These are phyloP conservation scores for Herpotrichia juniperi DNA, from an alignment of 2,329 filamentous ascomycete genomes.

Conservation along the genomic window DNA sequence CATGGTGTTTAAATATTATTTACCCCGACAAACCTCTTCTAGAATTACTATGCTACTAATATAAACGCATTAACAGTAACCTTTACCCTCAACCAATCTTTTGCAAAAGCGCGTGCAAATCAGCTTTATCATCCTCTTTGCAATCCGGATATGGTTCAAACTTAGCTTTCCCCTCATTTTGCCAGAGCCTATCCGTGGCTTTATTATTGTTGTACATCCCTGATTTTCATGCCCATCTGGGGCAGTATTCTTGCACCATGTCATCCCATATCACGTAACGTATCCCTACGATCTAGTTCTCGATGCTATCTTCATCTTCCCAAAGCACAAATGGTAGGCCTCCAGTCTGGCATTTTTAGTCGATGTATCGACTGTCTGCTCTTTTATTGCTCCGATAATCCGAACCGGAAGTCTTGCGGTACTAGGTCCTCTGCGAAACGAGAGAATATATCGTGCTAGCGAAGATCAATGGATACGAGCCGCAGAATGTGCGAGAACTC, in stretches of 20 bases:
- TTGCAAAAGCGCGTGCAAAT: too few relatives aligned
- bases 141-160: too few relatives aligned
- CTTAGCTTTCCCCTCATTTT: too few relatives aligned
- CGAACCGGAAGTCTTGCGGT: conserved; percentile 9
- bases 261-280: conserved; percentile 12
- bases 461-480: background rate
- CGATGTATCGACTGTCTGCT: background rate
- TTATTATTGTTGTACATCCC: too few relatives aligned
- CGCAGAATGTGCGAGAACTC: background rate
- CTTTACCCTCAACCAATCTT: too few relatives aligned
- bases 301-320: conserved; percentile 10
- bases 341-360: background rate
- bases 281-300: conserved; percentile 5
- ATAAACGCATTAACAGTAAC: too few relatives aligned
- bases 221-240: too few relatives aligned
- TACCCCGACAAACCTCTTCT: too few relatives aligned
- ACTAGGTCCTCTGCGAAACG: conserved; percentile 2
- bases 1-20: too few relatives aligned
- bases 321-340: conserved; percentile 11
- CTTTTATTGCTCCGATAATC: conserved; percentile 10
- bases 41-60: too few relatives aligned
- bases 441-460: conserved; percentile 12
- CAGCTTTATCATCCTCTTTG: too few relatives aligned
- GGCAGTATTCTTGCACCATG: conserved; percentile 12
- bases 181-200: too few relatives aligned